phyloP scores from a whole-genome alignment of 768 basidiomycete species.

The Lenzites betulinus region DNA sequence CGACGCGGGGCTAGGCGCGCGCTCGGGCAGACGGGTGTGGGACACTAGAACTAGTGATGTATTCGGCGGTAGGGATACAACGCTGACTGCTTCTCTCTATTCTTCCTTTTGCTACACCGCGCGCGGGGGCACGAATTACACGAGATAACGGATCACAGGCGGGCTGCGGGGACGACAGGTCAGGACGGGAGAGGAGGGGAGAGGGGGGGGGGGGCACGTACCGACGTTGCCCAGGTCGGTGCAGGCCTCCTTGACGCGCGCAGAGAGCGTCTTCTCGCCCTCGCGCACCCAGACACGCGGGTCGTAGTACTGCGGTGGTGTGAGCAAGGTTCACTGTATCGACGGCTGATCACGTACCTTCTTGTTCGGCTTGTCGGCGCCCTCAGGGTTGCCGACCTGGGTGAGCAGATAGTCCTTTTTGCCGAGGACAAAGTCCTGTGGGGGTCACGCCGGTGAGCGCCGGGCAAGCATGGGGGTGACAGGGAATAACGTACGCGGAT shows the following conservation, averaged over 20 bases:
- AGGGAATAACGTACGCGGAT: slow-evolving; percentile 56
- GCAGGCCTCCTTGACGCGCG: slow-evolving; percentile 94
- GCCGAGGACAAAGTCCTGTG: slow-evolving; percentile 73
- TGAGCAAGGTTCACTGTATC: background rate
- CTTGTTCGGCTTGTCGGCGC: slow-evolving; percentile 98
- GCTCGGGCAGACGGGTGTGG: background rate
- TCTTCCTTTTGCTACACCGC: background rate
- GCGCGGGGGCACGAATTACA: background rate
- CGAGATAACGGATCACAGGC: slow-evolving; percentile 7
- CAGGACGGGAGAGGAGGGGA: background rate
- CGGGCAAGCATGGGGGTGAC: background rate
- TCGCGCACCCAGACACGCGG: slow-evolving; percentile 99
- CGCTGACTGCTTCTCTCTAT: slow-evolving; percentile 3
- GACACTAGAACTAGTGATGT: slow-evolving; percentile 12
- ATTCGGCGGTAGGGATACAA: slow-evolving; percentile 11
- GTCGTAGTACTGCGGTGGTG: slow-evolving; percentile 69
- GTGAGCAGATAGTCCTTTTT: slow-evolving; percentile 87
- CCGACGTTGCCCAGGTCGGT: slow-evolving; percentile 76
- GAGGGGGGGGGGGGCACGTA: slow-evolving; percentile 33
- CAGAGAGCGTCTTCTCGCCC: slow-evolving; percentile 90
- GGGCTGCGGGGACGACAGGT: slow-evolving; percentile 5
- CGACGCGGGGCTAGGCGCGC: background rate
- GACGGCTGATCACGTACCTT: slow-evolving; percentile 52
- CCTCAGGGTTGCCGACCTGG: slow-evolving; percentile 98
- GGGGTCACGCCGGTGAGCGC: slow-evolving; percentile 30